A percentile compares a stretch with the other conserved stretches of the same genome.
Evolutionary conservation across 352 stramenopile genomes (phyloP).

Genomic region (Phytopythium helicoides): DNA sequence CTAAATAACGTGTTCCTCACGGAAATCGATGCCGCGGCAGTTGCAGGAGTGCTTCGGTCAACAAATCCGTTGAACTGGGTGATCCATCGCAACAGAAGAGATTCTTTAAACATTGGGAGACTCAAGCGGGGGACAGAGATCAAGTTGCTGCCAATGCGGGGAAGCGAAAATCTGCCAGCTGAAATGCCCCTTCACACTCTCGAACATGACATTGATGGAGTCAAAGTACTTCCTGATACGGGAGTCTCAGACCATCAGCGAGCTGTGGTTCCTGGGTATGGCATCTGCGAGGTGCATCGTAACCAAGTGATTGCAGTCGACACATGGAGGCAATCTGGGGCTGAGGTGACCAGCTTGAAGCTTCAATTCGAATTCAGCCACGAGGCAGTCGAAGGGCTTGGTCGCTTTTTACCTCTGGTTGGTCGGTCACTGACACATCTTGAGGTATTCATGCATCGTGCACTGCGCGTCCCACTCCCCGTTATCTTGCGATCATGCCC

Average conservation of each 20-base stretch:
- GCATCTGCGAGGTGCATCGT: background rate
- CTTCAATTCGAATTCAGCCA: background rate
- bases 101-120: background rate
- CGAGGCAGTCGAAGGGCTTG: background rate
- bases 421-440: background rate
- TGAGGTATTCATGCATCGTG: too few relatives aligned
- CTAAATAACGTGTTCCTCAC: background rate
- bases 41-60: background rate
- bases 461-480: too few relatives aligned
- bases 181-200: background rate
- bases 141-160: too few relatives aligned
- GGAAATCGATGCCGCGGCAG: background rate
- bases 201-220: background rate
- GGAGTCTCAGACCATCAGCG: background rate
- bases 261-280: conserved; percentile 1
- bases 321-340: background rate
- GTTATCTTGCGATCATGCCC: too few relatives aligned
- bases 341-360: background rate
- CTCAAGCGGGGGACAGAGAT: background rate
- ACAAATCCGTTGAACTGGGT: background rate
- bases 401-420: background rate
- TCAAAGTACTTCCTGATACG: background rate
- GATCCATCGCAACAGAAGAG: background rate
- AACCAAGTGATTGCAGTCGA: background rate
- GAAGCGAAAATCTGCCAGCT: too few relatives aligned